Base-by-base conservation (phyloP, 1,139 yeast genomes). In the Debaryomycetaceae sp. region DNA sequence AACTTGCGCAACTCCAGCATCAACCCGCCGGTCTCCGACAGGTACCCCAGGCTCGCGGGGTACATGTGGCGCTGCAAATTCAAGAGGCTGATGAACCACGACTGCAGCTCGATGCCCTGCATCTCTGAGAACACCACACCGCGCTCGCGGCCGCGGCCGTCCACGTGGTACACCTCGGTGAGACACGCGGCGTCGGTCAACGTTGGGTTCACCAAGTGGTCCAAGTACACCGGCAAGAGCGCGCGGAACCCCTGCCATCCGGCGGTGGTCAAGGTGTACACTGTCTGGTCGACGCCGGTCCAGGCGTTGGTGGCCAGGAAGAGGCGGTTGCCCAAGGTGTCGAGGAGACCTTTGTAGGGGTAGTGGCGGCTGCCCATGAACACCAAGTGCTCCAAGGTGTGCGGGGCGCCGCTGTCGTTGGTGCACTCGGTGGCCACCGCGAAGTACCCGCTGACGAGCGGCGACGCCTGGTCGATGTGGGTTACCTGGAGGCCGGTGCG, bases 51-150 rank as follows among this genome's bases (percentile, higher is more conserved):
- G 3, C 70, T 61, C 10, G 65, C 51, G 3, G 68, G 61, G 45
- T 76, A 88, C 41, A 88, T 51, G 1, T 72, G 49, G 46, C 80
- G 71, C 49, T 83, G 85, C 48, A 79, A 61, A 35, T 74, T 75
- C 41, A 79, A 58, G 43, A 70, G 70, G n/a, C 84, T 58, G 18
- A 85, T 61, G 41, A 79, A 83, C 75, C 81, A 79, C n/a, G 89
- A 71, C 41, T 81, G 84, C 44, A 76, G 75, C 53, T 88, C 95
- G 34, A 83, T 80, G 12, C 89, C 97, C 51, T 88, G 96, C 97
- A 93, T 93, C 58, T 93, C 99, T 37, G 94, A 83, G 53, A 83
- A 93, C 3, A 93, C 98, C 23, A 93, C 98, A 40, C 99, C 99
- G 50, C 86, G 86, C 47, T 93, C 98, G 40, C 82, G 79, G 16